phyloP scores from a whole-genome alignment of 345 rosid genomes.

The Sonneratia alba region DNA sequence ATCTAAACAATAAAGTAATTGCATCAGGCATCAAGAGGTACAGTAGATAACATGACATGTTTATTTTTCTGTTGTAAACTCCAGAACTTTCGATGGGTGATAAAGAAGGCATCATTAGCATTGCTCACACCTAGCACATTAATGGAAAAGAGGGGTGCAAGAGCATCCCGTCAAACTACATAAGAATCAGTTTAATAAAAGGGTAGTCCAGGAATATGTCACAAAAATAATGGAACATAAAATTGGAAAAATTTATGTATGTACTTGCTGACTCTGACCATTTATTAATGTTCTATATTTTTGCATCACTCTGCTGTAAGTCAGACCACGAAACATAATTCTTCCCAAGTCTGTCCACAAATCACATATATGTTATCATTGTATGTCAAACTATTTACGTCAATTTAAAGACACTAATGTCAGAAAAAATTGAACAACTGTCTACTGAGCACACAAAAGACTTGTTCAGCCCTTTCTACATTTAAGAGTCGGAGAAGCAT shows the following conservation, averaged over 20 bases:
- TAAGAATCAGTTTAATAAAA: neutral
- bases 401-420: neutral
- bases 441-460: neutral
- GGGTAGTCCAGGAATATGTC: neutral
- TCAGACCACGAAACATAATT: neutral
- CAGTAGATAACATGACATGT: neutral
- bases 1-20: constrained; percentile 31
- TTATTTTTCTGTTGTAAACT: neutral
- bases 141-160: neutral
- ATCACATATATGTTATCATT: neutral
- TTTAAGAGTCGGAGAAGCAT: neutral
- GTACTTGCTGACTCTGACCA: neutral
- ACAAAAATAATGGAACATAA: neutral
- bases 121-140: neutral
- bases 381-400: neutral
- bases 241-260: neutral
- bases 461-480: neutral
- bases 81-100: neutral
- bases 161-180: neutral
- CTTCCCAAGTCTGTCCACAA: neutral
- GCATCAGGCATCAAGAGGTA: neutral
- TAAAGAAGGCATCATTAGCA: neutral
- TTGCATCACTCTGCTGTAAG: neutral
- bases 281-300: neutral
- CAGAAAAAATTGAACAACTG: neutral